Conservation (phyloP, 352 stramenopile genomes). For the Thraustotheca clavata region DNA sequence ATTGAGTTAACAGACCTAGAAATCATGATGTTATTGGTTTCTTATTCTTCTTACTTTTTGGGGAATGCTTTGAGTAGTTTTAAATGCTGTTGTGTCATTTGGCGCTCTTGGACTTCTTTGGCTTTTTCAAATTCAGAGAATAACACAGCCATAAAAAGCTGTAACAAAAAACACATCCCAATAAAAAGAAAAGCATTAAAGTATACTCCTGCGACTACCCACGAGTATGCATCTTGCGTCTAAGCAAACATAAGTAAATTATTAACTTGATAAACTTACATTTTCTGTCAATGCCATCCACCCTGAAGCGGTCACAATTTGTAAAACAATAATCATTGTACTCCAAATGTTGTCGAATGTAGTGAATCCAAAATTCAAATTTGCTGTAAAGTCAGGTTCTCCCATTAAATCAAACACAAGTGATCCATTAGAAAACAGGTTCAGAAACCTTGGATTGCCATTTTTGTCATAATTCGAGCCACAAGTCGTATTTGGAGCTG, state of each 20-base stretch:
- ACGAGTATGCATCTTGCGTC: conserved; percentile 36
- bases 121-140: conserved; percentile 39
- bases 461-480: conserved; percentile 52
- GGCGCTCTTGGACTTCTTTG: conserved; percentile 14
- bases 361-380: conserved; percentile 79
- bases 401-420: neutral
- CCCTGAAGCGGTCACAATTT: conserved; percentile 87
- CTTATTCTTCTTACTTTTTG: too few relatives aligned
- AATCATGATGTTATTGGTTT: too few relatives aligned
- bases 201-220: conserved; percentile 50
- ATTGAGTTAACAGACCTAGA: too few relatives aligned
- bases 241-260: neutral
- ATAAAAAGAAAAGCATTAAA: conserved; percentile 86
- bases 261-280: conserved; percentile 25
- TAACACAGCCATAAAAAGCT: conserved; percentile 86
- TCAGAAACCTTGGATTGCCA: conserved; percentile 58
- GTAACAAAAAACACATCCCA: conserved; percentile 88
- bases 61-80: too few relatives aligned
- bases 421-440: conserved; percentile 12
- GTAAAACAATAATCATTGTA: conserved; percentile 82
- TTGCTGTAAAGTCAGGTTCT: conserved; percentile 39
- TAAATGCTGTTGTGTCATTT: too few relatives aligned
- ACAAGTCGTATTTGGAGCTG: conserved; percentile 28
- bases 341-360: conserved; percentile 85
- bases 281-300: conserved; percentile 74